Percentiles rank a stretch among this genome's conserved stretches.
Evolutionary conservation across 2,329 filamentous ascomycete genomes (phyloP).

Genomic region (Xylaria multiplex): DNA sequence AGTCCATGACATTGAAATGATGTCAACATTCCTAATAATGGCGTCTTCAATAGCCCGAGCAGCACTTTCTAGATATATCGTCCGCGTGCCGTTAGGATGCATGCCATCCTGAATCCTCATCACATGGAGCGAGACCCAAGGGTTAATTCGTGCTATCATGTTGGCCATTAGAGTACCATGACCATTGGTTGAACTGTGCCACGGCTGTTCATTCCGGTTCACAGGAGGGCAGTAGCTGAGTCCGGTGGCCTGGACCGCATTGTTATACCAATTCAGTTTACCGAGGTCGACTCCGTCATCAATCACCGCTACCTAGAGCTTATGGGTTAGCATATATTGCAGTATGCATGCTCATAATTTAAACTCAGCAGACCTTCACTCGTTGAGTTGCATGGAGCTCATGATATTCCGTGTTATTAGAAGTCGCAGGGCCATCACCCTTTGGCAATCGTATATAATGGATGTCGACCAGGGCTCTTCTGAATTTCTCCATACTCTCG

Average conservation of each 20-base stretch:
- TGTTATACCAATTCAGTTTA: neutral
- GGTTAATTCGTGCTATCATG: constrained; percentile 12
- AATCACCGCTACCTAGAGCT: constrained; percentile 1
- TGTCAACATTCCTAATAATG: neutral
- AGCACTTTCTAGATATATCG: neutral
- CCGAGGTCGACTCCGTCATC: constrained; percentile 4
- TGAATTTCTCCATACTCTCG: neutral
- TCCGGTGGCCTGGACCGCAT: neutral
- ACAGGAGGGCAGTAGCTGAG: neutral
- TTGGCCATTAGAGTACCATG: constrained; percentile 16
- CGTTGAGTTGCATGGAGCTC: no score
- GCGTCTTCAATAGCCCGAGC: neutral
- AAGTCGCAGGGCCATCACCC: no score
- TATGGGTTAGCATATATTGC: neutral
- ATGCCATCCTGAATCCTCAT: neutral
- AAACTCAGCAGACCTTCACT: no score
- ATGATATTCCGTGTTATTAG: no score
- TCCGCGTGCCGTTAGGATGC: neutral
- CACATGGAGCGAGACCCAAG: constrained; percentile 1
- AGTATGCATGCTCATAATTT: neutral
- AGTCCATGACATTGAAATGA: neutral
- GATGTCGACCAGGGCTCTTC: neutral
- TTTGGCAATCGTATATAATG: no score
- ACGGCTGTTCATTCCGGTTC: neutral
- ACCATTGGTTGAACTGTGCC: constrained; percentile 6